Evolutionary conservation across 2,329 filamentous ascomycete species (phyloP).

Genomic region (Teratosphaeria pseudoeucalypti): DNA sequence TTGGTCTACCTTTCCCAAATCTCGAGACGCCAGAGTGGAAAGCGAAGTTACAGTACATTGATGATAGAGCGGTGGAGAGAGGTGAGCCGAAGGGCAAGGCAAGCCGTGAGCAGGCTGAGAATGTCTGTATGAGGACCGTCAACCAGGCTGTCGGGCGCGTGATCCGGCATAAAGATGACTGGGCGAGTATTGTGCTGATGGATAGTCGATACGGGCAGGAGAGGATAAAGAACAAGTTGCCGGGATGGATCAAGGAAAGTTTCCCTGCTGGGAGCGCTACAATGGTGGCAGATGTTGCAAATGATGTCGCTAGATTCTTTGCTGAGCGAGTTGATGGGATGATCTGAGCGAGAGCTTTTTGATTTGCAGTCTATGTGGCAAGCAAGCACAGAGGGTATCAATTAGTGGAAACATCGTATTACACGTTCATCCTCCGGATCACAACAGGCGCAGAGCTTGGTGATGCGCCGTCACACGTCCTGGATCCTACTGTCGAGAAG

Average conservation of each 20-base stretch:
- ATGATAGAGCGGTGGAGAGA: slow-evolving; percentile 42
- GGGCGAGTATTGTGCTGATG: slow-evolving; percentile 78
- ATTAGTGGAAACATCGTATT: not conserved
- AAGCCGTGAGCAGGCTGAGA: slow-evolving; percentile 78
- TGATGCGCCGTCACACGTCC: not conserved
- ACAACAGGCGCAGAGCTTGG: not conserved
- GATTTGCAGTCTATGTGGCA: not conserved
- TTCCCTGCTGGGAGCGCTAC: slow-evolving; percentile 36
- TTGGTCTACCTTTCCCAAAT: slow-evolving; percentile 89
- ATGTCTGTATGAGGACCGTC: slow-evolving; percentile 90
- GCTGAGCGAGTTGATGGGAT: not conserved
- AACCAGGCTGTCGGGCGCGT: slow-evolving; percentile 94
- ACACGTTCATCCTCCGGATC: not conserved
- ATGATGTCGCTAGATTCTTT: slow-evolving; percentile 8
- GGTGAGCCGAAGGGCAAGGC: slow-evolving; percentile 34
- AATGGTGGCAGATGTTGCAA: slow-evolving; percentile 23
- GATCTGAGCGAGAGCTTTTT: not conserved
- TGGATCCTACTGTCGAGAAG: not conserved
- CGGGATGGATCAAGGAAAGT: slow-evolving; percentile 75
- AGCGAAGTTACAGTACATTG: slow-evolving; percentile 79
- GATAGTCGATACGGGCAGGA: slow-evolving; percentile 69
- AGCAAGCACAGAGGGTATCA: not conserved
- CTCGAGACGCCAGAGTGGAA: slow-evolving; percentile 84
- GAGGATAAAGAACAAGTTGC: slow-evolving; percentile 68
- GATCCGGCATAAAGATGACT: slow-evolving; percentile 79